Base-by-base conservation (phyloP, 495 filamentous ascomycete species). In the Xylaria bambusicola region DNA sequence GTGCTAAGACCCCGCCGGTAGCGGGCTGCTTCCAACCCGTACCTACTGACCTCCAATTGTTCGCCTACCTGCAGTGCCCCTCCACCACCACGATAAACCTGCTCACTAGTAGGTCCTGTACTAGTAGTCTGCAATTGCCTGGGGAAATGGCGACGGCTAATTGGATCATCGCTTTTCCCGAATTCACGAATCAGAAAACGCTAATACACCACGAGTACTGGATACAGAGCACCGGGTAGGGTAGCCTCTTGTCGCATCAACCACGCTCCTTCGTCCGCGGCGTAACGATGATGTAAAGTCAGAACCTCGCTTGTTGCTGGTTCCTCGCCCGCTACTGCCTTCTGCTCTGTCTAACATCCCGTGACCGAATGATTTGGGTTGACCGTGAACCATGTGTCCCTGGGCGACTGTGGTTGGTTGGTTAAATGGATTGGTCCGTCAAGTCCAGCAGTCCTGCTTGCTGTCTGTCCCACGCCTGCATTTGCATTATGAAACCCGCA, bases 171-270 rank as follows among this genome's bases (percentile, higher is more conserved):
- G 31, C 33, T 27, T 46, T 20, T n/a, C 36, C 20, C n/a, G 35
- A 48, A 24, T 58, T 65, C 73, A 69, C 77, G 75, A 80, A 80
- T 80, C 59, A 66, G 68, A 74, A 61, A 60, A 51, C 69, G 64
- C 67, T 51, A 65, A 69, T 41, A 56, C 63, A 51, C 74, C 77
- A 78, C 76, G 77, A 69, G 76, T 50, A 60, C n/a, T n/a, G n/a
- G n/a, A n/a, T n/a, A n/a, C n/a, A 61, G 52, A 62, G 52, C 36
- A 7, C 51, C 52, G 23, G n/a, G n/a, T n/a, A n/a, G n/a, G n/a
- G n/a, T n/a, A n/a, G n/a, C n/a, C 40, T 58, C 7, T 31, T 27
- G 35, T 24, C 29, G 29, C 31, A 41, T 53, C 31, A 23, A 47
- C 2, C 42, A 17, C 26, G 41, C n/a, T 29, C 15, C 29, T 38